Conservation (phyloP, 208 protist genomes). For the Phytomonas sp. region DNA sequence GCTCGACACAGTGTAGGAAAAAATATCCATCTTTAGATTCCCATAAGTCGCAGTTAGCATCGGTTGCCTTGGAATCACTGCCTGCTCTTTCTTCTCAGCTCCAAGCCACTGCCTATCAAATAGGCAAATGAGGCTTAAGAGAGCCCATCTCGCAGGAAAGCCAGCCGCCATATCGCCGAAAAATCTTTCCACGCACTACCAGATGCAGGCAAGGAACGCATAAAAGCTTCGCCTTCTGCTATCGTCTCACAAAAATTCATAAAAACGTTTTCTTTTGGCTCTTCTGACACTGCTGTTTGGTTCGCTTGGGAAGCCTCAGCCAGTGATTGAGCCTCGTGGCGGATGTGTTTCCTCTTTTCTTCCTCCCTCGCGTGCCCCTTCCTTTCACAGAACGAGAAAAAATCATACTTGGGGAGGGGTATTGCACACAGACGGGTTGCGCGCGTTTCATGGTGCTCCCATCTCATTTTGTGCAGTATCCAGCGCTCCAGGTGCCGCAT, state of each 20-base stretch:
- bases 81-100: not conserved
- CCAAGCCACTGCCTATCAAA: too few species aligned
- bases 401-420: conserved; percentile 37
- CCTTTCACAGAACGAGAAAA: conserved; percentile 54
- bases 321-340: conserved; percentile 5
- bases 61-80: not conserved
- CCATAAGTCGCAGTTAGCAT: too few species aligned
- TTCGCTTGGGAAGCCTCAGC: not conserved
- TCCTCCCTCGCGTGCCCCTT: conserved; percentile 5
- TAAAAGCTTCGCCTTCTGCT: conserved; percentile 53
- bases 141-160: conserved; percentile 29
- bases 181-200: conserved; percentile 44
- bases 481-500: conserved; percentile 70
- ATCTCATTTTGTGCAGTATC: conserved; percentile 70
- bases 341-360: conserved; percentile 14
- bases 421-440: conserved; percentile 42
- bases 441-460: conserved; percentile 52
- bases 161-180: conserved; percentile 42
- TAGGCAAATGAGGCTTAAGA: not conserved
- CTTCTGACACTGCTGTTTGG: conserved; percentile 1
- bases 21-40: conserved; percentile 5
- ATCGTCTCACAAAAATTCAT: conserved; percentile 59
- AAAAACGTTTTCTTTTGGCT: conserved; percentile 36
- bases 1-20: too few species aligned
- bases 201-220: conserved; percentile 42